Evolutionary conservation across 768 basidiomycete species (phyloP), one percentile per base, ranked within the genome.

Genomic region (Fomitopsis serialis): DNA sequence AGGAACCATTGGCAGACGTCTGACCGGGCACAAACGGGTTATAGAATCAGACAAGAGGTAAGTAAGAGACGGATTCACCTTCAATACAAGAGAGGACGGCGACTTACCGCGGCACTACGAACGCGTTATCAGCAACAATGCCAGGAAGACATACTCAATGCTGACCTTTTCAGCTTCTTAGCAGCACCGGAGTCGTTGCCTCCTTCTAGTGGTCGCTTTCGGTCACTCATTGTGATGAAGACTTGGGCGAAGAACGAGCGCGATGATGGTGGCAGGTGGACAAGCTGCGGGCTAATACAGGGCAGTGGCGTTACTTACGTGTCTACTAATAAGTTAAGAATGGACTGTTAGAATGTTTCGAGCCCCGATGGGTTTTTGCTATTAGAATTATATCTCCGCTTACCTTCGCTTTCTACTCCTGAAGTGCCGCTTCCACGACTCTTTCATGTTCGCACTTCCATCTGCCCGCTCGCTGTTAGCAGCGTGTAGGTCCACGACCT

Each of bases 31-130:
- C 67, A 73, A 73, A 72, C 65, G 61, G 79, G 84, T 87, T 84
- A 85, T 86, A 88, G 83, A 77, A 70, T 69, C 68, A 46, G 81
- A 85, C 68, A 82, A 81, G 80, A 71, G 42, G 54, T 32, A 71
- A 75, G 70, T 68, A 72, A 65, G 69, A 66, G 67, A 69, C 63
- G 62, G 71, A 89, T 87, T 89, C 85, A 90, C 88, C 88, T 90
- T 89, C 61, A 53, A 61, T 67, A 65, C 61, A 35, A 50, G 53
- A 54, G 54, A 58, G 63, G 67, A 68, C n/a, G 66, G 61, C 65
- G 66, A 86, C 87, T 89, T 81, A 89, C 88, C 63, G 68, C 82
- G 72, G 86, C 84, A 63, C 86, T 89, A 66, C 44, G 61, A 59
- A 55, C 54, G 53, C 54, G 21, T 52, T 11, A 62, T 56, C 48